Percentiles rank a stretch among this genome's conserved stretches.
Evolutionary conservation across 495 filamentous ascomycete species (phyloP).

Genomic region (Hypoxylon subgilvum): DNA sequence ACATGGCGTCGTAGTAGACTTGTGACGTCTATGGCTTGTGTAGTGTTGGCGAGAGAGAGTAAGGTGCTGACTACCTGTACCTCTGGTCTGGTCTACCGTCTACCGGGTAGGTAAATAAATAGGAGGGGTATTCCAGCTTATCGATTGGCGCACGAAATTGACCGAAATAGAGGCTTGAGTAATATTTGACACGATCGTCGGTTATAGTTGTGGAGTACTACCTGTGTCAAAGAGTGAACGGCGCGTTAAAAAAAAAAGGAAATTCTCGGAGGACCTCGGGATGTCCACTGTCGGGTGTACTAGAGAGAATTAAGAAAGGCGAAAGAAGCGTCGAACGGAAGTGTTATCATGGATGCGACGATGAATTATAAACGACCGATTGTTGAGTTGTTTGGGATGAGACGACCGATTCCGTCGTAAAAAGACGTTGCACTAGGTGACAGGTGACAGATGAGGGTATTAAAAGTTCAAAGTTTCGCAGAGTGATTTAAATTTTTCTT

Average conservation of each 20-base stretch:
- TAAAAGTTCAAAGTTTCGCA: slow-evolving; percentile 13
- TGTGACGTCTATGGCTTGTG: slow-evolving; percentile 10
- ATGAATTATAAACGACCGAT: neutral
- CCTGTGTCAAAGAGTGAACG: slow-evolving; percentile 21
- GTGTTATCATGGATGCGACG: slow-evolving; percentile 15
- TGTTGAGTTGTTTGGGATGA: neutral
- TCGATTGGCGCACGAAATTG: slow-evolving; percentile 31
- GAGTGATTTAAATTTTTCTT: slow-evolving; percentile 37
- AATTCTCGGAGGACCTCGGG: slow-evolving; percentile 26
- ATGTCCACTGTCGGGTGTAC: too few species aligned
- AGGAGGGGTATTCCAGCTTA: slow-evolving; percentile 11
- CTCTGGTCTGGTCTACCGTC: too few species aligned
- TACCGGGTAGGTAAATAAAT: slow-evolving; percentile 6
- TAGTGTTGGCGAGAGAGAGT: slow-evolving; percentile 3
- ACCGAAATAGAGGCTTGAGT: slow-evolving; percentile 13
- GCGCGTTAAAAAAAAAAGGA: too few species aligned
- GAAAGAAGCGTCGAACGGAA: slow-evolving; percentile 7
- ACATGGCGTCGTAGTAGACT: slow-evolving; percentile 40
- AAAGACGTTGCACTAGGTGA: neutral
- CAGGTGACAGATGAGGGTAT: neutral
- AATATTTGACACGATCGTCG: slow-evolving; percentile 27
- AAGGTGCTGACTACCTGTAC: neutral
- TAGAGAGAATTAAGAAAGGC: slow-evolving; percentile 7
- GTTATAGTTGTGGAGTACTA: slow-evolving; percentile 24
- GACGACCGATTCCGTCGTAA: neutral